A percentile compares a stretch with the other conserved stretches of the same genome.
Conservation (phyloP, 2,329 filamentous ascomycete species). For the Phaeosphaeria sp. region DNA sequence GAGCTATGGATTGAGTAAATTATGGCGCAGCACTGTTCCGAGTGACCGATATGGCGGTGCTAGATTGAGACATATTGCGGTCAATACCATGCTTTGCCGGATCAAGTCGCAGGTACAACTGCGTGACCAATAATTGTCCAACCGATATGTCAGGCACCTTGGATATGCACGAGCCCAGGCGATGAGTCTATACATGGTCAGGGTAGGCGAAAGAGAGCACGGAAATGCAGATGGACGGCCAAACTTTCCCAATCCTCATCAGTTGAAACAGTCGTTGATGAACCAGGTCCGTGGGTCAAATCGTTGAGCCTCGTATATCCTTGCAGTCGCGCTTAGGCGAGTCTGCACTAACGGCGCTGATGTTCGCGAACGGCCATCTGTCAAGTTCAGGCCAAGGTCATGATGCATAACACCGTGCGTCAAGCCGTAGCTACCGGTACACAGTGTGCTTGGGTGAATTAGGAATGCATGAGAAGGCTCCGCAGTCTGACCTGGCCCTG, state of each 20-base stretch:
- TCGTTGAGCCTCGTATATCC: constrained; percentile 16
- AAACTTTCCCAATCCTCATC: not conserved
- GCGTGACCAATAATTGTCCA: not conserved
- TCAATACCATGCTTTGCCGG: constrained; percentile 17
- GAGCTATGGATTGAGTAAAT: constrained; percentile 17
- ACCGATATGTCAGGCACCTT: not conserved
- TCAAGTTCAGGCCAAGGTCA: not conserved
- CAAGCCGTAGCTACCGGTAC: not conserved
- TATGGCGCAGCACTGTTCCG: constrained; percentile 31
- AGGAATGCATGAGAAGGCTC: no score
- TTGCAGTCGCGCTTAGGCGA: constrained; percentile 14
- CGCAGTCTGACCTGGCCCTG: not conserved
- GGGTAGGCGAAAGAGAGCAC: not conserved
- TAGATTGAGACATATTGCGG: constrained; percentile 26
- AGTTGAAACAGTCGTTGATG: constrained; percentile 14
- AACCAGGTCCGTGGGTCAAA: constrained; percentile 20
- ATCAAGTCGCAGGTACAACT: constrained; percentile 5
- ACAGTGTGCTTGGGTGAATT: no score
- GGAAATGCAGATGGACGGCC: not conserved
- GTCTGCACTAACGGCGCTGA: not conserved
- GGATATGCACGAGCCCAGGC: not conserved
- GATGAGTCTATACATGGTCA: not conserved
- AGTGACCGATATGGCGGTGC: constrained; percentile 24
- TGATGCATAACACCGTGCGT: not conserved
- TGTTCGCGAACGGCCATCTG: not conserved